phyloP scores from a whole-genome alignment of 208 protist genomes.

The Trypanosomatidae sp. region DNA sequence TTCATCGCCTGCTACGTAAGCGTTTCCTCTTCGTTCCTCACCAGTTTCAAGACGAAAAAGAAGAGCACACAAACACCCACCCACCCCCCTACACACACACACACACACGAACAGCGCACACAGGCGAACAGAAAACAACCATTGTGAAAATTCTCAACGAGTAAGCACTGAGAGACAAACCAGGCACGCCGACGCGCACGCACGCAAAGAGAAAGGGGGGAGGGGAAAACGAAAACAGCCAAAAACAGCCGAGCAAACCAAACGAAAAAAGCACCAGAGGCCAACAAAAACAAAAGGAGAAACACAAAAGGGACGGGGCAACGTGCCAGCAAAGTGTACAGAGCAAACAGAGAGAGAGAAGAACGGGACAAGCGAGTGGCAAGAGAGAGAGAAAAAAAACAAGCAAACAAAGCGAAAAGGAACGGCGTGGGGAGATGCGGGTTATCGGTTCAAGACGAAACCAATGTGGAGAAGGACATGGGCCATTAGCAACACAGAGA shows the following conservation, averaged over 20 bases:
- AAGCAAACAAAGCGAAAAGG: no score
- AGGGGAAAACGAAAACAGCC: conserved; percentile 4
- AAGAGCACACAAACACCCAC: not conserved
- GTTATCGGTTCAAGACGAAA: no score
- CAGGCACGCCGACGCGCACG: not conserved
- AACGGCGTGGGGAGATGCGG: no score
- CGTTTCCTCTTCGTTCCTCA: not conserved
- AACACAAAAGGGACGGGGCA: not conserved
- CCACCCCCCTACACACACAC: no score
- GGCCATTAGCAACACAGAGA: not conserved
- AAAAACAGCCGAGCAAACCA: not conserved
- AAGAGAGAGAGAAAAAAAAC: not conserved
- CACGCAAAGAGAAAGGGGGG: not conserved
- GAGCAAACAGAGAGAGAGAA: not conserved
- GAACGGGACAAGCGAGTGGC: not conserved
- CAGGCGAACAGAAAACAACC: not conserved
- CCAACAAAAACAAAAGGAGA: not conserved
- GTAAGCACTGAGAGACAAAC: not conserved
- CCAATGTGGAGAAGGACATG: not conserved
- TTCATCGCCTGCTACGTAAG: not conserved
- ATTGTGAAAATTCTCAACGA: not conserved
- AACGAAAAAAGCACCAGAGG: not conserved
- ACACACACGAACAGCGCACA: not conserved
- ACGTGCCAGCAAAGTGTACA: not conserved
- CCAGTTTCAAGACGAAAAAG: not conserved